Conservation (phyloP, 2,329 filamentous ascomycete species). For the Aschersonia sp. region DNA sequence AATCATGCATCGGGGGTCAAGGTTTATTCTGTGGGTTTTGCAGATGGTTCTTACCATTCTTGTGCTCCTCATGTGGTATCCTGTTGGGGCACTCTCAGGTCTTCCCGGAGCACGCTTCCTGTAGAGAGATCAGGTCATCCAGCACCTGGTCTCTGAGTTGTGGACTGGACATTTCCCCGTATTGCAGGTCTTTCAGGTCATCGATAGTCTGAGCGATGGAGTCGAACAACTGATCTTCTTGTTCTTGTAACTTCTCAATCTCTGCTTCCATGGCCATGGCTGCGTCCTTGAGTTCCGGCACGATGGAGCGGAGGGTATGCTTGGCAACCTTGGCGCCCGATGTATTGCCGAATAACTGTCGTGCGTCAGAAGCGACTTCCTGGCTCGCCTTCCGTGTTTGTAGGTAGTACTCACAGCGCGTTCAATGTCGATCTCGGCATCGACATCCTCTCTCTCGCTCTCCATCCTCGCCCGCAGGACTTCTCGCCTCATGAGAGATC, state of each 20-base stretch:
- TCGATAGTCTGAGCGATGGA: constrained; percentile 53
- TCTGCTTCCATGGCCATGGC: constrained; percentile 51
- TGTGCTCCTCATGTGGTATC: no score
- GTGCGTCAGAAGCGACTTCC: not conserved
- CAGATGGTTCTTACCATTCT: no score
- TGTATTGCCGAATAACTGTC: constrained; percentile 42
- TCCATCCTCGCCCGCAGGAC: constrained; percentile 38
- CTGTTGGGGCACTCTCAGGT: constrained; percentile 5
- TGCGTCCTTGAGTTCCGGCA: constrained; percentile 56
- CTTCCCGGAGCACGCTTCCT: constrained; percentile 44
- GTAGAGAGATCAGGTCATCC: constrained; percentile 40
- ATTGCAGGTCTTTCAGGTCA: constrained; percentile 67
- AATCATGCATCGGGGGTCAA: no score
- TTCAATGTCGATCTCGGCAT: constrained; percentile 51
- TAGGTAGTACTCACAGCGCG: constrained; percentile 27
- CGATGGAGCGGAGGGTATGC: constrained; percentile 50
- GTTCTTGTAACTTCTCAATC: constrained; percentile 48
- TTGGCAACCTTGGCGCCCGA: constrained; percentile 29
- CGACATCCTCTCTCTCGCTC: constrained; percentile 35
- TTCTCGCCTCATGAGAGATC: constrained; percentile 41
- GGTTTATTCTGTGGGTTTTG: no score
- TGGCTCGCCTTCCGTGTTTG: not conserved
- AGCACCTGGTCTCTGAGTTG: constrained; percentile 52
- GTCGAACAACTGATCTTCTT: constrained; percentile 44
- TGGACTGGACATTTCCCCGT: constrained; percentile 56